A percentile compares a stretch with the other conserved stretches of the same genome.
Evolutionary conservation across 371 early-diverging fungal genomes (phyloP).

Genomic region (Lichtheimia hyalospora): DNA sequence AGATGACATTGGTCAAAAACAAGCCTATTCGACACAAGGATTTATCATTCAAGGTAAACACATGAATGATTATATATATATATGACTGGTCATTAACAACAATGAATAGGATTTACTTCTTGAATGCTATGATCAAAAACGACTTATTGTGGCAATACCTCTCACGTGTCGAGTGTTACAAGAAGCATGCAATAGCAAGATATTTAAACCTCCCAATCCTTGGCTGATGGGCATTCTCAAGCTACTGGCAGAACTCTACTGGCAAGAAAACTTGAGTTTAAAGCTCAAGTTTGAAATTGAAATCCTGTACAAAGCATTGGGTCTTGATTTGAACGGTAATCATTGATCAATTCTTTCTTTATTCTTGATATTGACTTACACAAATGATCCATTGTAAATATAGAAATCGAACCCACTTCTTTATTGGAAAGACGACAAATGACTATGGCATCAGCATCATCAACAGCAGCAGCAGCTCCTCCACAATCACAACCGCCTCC

Average conservation of each 20-base stretch:
- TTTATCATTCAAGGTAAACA: conserved; percentile 81
- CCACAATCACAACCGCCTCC: no score
- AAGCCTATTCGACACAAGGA: conserved; percentile 93
- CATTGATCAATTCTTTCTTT: no score
- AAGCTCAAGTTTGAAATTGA: conserved; percentile 97
- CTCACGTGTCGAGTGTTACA: conserved; percentile 96
- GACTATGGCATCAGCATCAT: conserved; percentile 35
- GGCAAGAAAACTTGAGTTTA: conserved; percentile 87
- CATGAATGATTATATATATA: background rate
- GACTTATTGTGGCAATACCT: conserved; percentile 94
- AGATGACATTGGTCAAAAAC: conserved; percentile 87
- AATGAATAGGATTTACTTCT: conserved; percentile 72
- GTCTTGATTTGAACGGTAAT: conserved; percentile 72
- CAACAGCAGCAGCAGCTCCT: conserved; percentile 16
- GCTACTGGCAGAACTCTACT: conserved; percentile 90
- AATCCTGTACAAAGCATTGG: conserved; percentile 86
- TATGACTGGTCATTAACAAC: background rate
- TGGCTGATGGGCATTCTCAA: conserved; percentile 95
- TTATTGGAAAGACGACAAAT: conserved; percentile 58
- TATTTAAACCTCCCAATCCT: conserved; percentile 95
- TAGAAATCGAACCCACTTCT: conserved; percentile 72
- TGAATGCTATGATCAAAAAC: conserved; percentile 81
- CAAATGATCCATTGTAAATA: no score
- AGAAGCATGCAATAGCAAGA: conserved; percentile 76
- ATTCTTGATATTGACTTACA: conserved; percentile 3